A percentile compares a stretch with the other conserved stretches of the same genome.
These are phyloP conservation scores for Scedosporium dehoogii DNA, from an alignment of 2,329 filamentous ascomycete species.

Conservation along the genomic window DNA sequence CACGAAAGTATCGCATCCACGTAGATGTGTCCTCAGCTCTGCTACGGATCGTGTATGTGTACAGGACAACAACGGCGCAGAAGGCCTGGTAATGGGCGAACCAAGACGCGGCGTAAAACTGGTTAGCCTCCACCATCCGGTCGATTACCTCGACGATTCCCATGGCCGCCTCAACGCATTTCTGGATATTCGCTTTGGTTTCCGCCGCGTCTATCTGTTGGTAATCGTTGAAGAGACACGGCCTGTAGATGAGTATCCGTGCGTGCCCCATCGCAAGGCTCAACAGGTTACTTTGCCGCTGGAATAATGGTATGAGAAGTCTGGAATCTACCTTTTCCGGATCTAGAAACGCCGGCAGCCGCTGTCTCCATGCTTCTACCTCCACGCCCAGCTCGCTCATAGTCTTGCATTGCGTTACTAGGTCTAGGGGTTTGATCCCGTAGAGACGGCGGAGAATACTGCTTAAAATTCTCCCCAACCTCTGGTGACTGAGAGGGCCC, in stretches of 20 bases:
- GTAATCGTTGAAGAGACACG: conserved; percentile 24
- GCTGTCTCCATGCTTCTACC: conserved; percentile 23
- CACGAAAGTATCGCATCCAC: conserved; percentile 21
- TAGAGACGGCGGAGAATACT: conserved; percentile 24
- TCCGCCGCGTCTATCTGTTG: conserved; percentile 16
- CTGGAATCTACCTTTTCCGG: conserved; percentile 23
- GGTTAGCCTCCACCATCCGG: neutral
- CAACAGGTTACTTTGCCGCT: conserved; percentile 29
- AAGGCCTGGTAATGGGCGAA: conserved; percentile 33
- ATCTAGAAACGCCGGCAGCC: conserved; percentile 26
- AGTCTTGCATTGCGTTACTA: conserved; percentile 14
- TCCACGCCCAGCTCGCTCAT: conserved; percentile 20
- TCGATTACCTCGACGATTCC: conserved; percentile 27
- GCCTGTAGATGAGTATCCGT: conserved; percentile 27
- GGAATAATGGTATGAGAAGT: conserved; percentile 27
- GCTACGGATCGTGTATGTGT: conserved; percentile 32
- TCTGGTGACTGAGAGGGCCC: conserved; percentile 17
- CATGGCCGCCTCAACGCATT: conserved; percentile 28
- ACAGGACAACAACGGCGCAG: conserved; percentile 32
- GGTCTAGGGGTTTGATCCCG: conserved; percentile 23
- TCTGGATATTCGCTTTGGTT: conserved; percentile 13
- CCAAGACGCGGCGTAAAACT: conserved; percentile 10
- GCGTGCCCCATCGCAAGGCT: conserved; percentile 33
- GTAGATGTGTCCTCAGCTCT: conserved; percentile 16
- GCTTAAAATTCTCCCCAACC: conserved; percentile 24